Evolutionary conservation across 257 asterid genomes (phyloP), one percentile per base, ranked within the genome.

Genomic region (Perilla frutescens): DNA sequence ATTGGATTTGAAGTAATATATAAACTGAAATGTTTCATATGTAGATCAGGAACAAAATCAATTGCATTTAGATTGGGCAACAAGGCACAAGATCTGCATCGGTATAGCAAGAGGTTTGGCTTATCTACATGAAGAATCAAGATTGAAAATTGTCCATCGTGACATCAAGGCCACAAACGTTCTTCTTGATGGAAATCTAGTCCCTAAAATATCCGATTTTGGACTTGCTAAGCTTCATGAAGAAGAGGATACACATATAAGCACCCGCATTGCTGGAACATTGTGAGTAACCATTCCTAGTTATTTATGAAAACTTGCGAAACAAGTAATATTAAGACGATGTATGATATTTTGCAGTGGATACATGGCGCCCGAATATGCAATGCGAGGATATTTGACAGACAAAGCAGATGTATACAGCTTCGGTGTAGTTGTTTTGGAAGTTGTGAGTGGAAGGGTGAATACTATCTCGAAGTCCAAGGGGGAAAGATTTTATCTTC

Each of bases 161-260:
- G 89, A 84, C 68, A 84, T 84, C 51, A 84, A 84, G 78, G 87
- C 89, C 36, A 82, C 87, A 3, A 84, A 84, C 6, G 41, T 39
- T 3, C 41, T 39, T 39, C 26, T 20, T 20, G 26, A 20, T 20
- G 26, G 26, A 20, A 20, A 20, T 20, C 26, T 20, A 20, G 26
- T 20, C 26, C 26, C 26, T 20, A 20, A 20, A 39, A 39, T 39
- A 39, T 39, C 41, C 4, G 6, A 39, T 39, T 39, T 39, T 39
- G 41, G 41, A 39, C 41, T 39, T 39, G 41, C 41, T 39, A 39
- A 39, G 6, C 6, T 39, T 39, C 1, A 39, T 5, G 26, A 20
- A 20, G 26, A 39, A 39, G 41, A 5, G 41, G 41, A 3, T 39
- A 39, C 41, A 39, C 41, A 39, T 39, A 5, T 39, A 3, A 39